Percentiles rank a stretch among this genome's conserved stretches.
Evolutionary conservation across 768 basidiomycete species (phyloP).

Genomic region (Lactifluus piperatus): DNA sequence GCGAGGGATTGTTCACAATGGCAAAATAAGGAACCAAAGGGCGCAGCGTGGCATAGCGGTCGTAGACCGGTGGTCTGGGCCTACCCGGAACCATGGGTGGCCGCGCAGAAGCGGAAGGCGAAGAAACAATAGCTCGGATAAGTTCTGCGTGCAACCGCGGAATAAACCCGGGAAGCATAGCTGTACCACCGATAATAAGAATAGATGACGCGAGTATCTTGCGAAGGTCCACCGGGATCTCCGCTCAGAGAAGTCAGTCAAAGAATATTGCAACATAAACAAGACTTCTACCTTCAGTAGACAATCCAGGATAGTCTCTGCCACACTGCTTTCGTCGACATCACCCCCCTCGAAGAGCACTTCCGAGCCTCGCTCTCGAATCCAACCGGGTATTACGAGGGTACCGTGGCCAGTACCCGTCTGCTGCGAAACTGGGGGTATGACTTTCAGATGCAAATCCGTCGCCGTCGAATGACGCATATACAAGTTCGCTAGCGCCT

Average conservation of each 20-base stretch:
- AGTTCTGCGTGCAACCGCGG: conserved; percentile 79
- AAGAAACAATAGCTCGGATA: conserved; percentile 46
- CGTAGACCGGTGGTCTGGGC: conserved; percentile 44
- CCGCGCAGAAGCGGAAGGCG: conserved; percentile 27
- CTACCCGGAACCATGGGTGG: conserved; percentile 32
- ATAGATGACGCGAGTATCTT: conserved; percentile 78
- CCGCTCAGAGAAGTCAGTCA: conserved; percentile 11
- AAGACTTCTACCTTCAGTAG: conserved; percentile 59
- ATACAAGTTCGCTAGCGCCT: conserved; percentile 63
- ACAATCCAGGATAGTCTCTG: conserved; percentile 71
- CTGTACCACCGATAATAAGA: conserved; percentile 80
- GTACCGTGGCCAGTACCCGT: conserved; percentile 68
- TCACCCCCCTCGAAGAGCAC: conserved; percentile 86
- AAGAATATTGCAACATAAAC: not conserved
- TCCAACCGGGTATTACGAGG: conserved; percentile 87
- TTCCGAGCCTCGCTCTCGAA: conserved; percentile 86
- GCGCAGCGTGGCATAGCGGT: conserved; percentile 68
- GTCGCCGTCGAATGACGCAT: conserved; percentile 71
- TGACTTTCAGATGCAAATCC: conserved; percentile 58
- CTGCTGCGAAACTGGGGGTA: conserved; percentile 58
- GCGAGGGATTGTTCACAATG: conserved; percentile 78
- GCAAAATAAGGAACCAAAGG: conserved; percentile 65
- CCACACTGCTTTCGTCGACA: conserved; percentile 77
- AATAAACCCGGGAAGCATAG: conserved; percentile 90
- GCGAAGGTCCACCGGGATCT: conserved; percentile 89